A percentile compares a stretch with the other conserved stretches of the same genome.
phyloP scores from a whole-genome alignment of 352 stramenopile species.

The Pseudoperonospora humuli region DNA sequence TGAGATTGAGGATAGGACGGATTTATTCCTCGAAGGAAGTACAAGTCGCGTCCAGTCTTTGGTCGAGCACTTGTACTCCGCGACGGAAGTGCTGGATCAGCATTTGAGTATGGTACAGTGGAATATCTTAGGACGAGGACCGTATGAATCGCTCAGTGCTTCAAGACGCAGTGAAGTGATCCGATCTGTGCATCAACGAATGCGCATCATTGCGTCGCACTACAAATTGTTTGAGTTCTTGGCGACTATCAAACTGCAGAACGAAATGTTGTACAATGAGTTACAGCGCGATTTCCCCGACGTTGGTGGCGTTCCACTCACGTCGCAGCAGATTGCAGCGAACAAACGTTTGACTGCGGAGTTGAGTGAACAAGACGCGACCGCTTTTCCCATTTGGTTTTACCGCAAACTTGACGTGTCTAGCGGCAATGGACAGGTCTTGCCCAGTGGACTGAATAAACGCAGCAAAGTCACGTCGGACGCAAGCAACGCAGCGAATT shows the following conservation, averaged over 20 bases:
- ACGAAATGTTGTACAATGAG: slow-evolving; percentile 75
- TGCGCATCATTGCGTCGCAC: slow-evolving; percentile 58
- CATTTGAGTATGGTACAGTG: slow-evolving; percentile 84
- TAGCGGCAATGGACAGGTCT: slow-evolving; percentile 27
- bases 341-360: slow-evolving; percentile 36
- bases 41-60: slow-evolving; percentile 61
- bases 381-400: slow-evolving; percentile 76
- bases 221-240: slow-evolving; percentile 84
- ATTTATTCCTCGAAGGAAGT: slow-evolving; percentile 67
- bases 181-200: slow-evolving; percentile 59
- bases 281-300: slow-evolving; percentile 46
- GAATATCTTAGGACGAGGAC: slow-evolving; percentile 74
- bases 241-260: slow-evolving; percentile 75
- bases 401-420: slow-evolving; percentile 55
- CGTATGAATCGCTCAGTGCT: slow-evolving; percentile 65
- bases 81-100: slow-evolving; percentile 74
- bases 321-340: slow-evolving; percentile 25
- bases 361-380: slow-evolving; percentile 42
- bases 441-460: slow-evolving; percentile 26
- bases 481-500: background rate
- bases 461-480: slow-evolving; percentile 8
- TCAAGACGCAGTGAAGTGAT: slow-evolving; percentile 58
- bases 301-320: slow-evolving; percentile 41
- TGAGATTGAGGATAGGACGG: slow-evolving; percentile 66
- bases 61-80: slow-evolving; percentile 80